phyloP scores from a whole-genome alignment of 208 protist genomes.

The Leishmania amazonensis region DNA sequence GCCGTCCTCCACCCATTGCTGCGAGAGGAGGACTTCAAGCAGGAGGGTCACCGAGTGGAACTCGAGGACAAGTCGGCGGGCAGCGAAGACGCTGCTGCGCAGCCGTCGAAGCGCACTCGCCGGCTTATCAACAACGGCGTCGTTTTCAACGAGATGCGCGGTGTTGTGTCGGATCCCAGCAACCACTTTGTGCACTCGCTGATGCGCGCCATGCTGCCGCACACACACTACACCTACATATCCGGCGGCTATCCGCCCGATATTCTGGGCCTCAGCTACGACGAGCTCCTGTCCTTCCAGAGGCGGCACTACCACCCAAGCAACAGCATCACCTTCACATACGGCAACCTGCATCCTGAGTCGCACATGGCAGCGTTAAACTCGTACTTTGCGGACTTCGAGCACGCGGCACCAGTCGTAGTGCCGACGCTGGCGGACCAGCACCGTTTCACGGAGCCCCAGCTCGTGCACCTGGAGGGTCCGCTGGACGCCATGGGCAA shows the following conservation, averaged over 20 bases:
- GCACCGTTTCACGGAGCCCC: slow-evolving; percentile 50
- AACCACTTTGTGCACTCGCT: slow-evolving; percentile 75
- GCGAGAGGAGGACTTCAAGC: slow-evolving; percentile 88
- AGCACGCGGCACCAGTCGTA: slow-evolving; percentile 32
- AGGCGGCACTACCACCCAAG: slow-evolving; percentile 90
- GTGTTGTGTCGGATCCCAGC: slow-evolving; percentile 85
- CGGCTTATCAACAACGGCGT: slow-evolving; percentile 90
- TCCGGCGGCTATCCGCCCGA: slow-evolving; percentile 91
- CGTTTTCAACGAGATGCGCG: slow-evolving; percentile 96
- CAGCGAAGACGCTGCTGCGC: neutral
- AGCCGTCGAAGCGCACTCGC: slow-evolving; percentile 7
- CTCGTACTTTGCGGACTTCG: slow-evolving; percentile 69
- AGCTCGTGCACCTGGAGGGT: slow-evolving; percentile 57
- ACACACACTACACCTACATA: slow-evolving; percentile 89
- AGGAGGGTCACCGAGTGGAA: slow-evolving; percentile 94
- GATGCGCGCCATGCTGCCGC: slow-evolving; percentile 81
- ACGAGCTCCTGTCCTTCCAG: slow-evolving; percentile 90
- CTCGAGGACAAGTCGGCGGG: slow-evolving; percentile 40
- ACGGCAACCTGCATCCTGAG: slow-evolving; percentile 80
- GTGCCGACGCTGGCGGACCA: slow-evolving; percentile 64
- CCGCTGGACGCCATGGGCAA: slow-evolving; percentile 88
- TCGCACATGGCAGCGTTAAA: slow-evolving; percentile 70
- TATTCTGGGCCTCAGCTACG: slow-evolving; percentile 87
- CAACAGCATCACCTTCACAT: slow-evolving; percentile 92
- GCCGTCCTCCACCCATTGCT: slow-evolving; percentile 91